Evolutionary conservation across 495 filamentous ascomycete genomes (phyloP).

Genomic region (Penicilliopsis zonata): DNA sequence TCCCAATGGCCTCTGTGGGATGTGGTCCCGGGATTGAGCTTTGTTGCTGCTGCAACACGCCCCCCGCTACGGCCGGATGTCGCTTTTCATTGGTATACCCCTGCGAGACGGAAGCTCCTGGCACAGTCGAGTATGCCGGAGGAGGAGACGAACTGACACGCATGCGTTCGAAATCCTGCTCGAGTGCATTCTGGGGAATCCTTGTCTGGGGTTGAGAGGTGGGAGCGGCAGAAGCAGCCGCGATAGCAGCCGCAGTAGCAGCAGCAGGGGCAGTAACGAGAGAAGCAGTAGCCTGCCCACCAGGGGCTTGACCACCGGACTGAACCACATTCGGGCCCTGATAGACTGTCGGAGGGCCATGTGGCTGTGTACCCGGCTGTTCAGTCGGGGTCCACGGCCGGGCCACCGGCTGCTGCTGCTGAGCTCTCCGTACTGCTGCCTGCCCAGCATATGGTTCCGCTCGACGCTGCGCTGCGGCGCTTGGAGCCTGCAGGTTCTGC

Average conservation of each 20-base stretch:
- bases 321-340: conserved; percentile 60
- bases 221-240: conserved; percentile 15
- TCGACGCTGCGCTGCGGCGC: conserved; percentile 68
- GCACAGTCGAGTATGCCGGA: conserved; percentile 80
- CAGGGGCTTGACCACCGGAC: conserved; percentile 13
- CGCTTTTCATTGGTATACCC: conserved; percentile 74
- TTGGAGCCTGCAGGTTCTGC: conserved; percentile 67
- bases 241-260: conserved; percentile 11
- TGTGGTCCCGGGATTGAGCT: too few relatives aligned
- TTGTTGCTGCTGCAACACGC: conserved; percentile 8
- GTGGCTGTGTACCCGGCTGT: conserved; percentile 71
- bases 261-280: too few relatives aligned
- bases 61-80: conserved; percentile 20
- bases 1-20: conserved; percentile 14
- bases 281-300: conserved; percentile 19
- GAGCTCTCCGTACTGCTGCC: conserved; percentile 28
- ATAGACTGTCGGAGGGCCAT: conserved; percentile 87
- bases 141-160: conserved; percentile 74
- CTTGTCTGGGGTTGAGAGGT: conserved; percentile 15
- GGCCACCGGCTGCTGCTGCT: conserved; percentile 31
- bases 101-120: conserved; percentile 37
- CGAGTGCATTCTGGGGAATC: conserved; percentile 49
- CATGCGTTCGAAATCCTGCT: conserved; percentile 82
- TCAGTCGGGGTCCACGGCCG: conserved; percentile 97
- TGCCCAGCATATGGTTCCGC: conserved; percentile 58